A percentile compares a stretch with the other conserved stretches of the same genome.
Conservation (phyloP, 176 grass and related monocot genomes). For the Canna indica region DNA sequence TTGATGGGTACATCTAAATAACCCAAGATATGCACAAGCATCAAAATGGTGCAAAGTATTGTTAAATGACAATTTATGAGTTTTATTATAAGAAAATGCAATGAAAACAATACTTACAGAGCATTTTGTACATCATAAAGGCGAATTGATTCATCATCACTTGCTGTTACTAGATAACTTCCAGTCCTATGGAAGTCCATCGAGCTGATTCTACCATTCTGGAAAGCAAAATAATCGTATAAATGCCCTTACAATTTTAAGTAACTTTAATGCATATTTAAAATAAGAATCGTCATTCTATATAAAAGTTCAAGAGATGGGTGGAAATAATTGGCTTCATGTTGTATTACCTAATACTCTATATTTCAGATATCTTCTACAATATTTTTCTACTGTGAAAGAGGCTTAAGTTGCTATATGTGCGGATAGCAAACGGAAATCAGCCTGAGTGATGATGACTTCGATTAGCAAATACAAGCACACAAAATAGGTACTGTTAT, state of each 20-base stretch:
- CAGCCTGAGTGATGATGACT: not conserved
- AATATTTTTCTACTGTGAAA: not conserved
- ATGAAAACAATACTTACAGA: slow-evolving; percentile 33
- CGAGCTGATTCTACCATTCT: slow-evolving; percentile 96
- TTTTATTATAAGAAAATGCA: not conserved
- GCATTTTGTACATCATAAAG: slow-evolving; percentile 91
- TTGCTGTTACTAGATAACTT: slow-evolving; percentile 85
- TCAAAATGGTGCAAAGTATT: not conserved
- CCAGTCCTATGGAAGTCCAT: slow-evolving; percentile 89
- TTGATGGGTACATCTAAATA: too few relatives aligned
- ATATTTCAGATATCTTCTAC: not conserved
- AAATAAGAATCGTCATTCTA: not conserved
- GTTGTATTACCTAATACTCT: not conserved
- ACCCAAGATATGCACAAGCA: not conserved
- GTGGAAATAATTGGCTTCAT: too few relatives aligned
- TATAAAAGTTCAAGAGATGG: not conserved
- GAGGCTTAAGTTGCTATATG: not conserved
- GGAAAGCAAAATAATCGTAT: slow-evolving; percentile 8
- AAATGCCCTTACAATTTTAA: not conserved
- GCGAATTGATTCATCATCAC: slow-evolving; percentile 94
- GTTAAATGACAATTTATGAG: not conserved
- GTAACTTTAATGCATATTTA: not conserved
- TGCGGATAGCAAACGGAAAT: not conserved
- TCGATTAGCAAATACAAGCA: not conserved
- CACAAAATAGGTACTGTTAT: too few relatives aligned